Evolutionary conservation across 148 eudicot species (phyloP).

Genomic region (Hydrangea macrophylla): DNA sequence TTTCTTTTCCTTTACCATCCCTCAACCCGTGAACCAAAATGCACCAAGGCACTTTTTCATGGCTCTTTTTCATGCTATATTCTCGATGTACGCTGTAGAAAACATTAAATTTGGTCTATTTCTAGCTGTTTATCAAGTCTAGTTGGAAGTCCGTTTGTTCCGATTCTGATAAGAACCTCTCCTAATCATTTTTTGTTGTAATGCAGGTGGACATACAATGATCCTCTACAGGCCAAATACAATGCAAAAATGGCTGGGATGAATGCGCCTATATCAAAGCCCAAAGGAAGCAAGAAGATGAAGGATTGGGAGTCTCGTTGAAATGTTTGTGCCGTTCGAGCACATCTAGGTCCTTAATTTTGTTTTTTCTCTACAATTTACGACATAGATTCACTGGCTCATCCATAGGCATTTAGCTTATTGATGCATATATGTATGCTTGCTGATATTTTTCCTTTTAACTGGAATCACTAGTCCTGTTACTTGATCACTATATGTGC

Average conservation of each 20-base stretch:
- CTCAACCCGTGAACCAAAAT: no score
- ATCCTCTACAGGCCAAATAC: neutral
- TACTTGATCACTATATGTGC: neutral
- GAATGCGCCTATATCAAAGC: neutral
- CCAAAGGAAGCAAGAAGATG: neutral
- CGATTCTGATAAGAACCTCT: no score
- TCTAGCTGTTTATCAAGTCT: neutral
- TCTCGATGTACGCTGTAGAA: neutral
- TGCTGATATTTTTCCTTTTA: neutral
- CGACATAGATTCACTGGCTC: neutral
- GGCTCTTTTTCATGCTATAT: neutral
- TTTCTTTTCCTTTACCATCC: no score
- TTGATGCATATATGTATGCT: neutral
- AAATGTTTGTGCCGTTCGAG: neutral
- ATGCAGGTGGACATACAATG: neutral
- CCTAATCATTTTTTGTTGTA: neutral
- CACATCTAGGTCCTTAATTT: neutral
- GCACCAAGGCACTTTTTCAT: no score
- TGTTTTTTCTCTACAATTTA: neutral
- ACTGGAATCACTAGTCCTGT: neutral
- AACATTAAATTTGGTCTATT: neutral
- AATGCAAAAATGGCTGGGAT: conserved; percentile 2
- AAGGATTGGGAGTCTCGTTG: neutral
- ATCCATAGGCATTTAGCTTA: neutral
- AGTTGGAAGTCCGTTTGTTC: no score